Evolutionary conservation across 768 basidiomycete species (phyloP).

Genomic region (Boletus eberwhitei): DNA sequence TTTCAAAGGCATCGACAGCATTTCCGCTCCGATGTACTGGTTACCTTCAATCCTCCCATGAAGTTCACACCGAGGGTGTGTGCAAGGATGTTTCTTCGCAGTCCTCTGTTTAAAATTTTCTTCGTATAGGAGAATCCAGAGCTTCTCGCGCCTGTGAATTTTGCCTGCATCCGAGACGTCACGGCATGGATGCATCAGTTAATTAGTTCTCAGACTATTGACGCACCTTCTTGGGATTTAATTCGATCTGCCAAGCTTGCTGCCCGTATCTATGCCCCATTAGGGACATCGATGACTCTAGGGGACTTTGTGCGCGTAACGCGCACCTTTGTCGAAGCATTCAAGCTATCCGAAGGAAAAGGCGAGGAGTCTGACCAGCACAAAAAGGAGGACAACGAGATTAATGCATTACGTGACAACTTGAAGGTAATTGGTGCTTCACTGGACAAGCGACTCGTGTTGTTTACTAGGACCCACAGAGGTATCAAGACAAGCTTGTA

Average conservation of each 20-base stretch:
- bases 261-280: conserved; percentile 76
- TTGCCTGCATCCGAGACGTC: conserved; percentile 51
- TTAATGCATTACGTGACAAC: conserved; percentile 43
- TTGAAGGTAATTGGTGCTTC: conserved; percentile 48
- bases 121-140: conserved; percentile 60
- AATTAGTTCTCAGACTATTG: conserved; percentile 75
- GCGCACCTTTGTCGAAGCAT: conserved; percentile 71
- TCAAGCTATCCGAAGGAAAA: conserved; percentile 45
- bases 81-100: background rate
- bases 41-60: conserved; percentile 74
- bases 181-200: conserved; percentile 63
- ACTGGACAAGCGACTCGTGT: background rate
- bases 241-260: conserved; percentile 75
- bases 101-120: background rate
- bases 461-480: conserved; percentile 36
- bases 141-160: conserved; percentile 65
- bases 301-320: conserved; percentile 81
- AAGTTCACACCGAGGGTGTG: conserved; percentile 45
- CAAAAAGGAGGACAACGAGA: conserved; percentile 25
- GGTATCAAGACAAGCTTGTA: conserved; percentile 70
- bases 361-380: conserved; percentile 25
- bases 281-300: conserved; percentile 82
- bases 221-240: conserved; percentile 82
- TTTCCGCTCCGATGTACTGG: conserved; percentile 84
- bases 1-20: conserved; percentile 71